Evolutionary conservation across 345 rosid species (phyloP), one percentile per base, ranked within the genome.

Genomic region (Geranium brycei): DNA sequence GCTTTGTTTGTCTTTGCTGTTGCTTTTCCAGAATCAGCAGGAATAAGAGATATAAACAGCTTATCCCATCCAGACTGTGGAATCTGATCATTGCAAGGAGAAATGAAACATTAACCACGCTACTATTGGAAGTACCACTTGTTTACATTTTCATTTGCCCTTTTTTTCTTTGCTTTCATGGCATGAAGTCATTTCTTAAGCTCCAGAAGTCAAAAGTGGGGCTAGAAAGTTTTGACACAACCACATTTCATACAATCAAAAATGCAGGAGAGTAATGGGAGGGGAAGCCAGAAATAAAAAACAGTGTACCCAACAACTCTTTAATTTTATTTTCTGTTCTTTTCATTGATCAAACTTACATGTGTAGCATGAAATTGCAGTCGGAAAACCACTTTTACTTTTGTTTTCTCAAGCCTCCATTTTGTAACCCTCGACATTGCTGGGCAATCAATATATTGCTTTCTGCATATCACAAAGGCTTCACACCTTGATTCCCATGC

Each of bases 51-150:
- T 80, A 90, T 81, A 74, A 86, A 85, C 38, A 93, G 86, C 67
- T 90, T 93, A 80, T 93, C 97, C 99, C 99, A 93, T 78, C 99
- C 99, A 62, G 80, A 73, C 72, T 72, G 96, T 47, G 96, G 97
- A 76, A 93, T 80, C 97, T 93, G 78, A 19, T 63, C 17, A 11
- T 1, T 47, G 14, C 14, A 47, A 8, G 15, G 53, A 47, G 53
- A 47, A 47, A 47, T 13, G 53, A 47, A 47, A 47, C 53, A 47
- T 47, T 47, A 47, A 47, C 53, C 53, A 47, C 53, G 11, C 14
- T 35, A 35, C 10, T 35, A 47, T 11, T 47, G 15, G 14, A 2
- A 47, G 15, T 47, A 11, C 53, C 53, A 47, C 11, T 47, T 8
- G 12, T 47, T 2, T 47, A 47, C 5, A 35, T 35, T 35, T 35